Evolutionary conservation across 192 early-diverging fungal genomes (phyloP), one percentile per base, ranked within the genome.

Genomic region (Umbelopsis vinacea): DNA sequence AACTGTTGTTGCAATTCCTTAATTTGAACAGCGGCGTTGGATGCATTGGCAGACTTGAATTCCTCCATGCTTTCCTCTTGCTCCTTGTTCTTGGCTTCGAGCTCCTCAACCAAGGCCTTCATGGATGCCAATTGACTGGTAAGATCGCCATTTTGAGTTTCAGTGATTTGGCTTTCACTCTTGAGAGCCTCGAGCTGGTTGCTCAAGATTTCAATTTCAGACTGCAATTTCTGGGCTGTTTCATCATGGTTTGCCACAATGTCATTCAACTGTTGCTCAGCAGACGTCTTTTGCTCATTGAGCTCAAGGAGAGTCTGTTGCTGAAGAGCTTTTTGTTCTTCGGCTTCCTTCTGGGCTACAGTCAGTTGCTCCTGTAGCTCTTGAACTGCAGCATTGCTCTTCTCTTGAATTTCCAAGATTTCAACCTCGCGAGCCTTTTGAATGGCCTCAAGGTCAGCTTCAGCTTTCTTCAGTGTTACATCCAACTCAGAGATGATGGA

Each of bases 1-100:
- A 63, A 19, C 26, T 63, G 26, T 37, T 63, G 57, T 35, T 63
- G 57, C 17, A 63, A 35, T 37, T 63, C 57, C 26, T 63, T 63
- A 33, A 63, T 63, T 63, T 63, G 57, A 63, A 26, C 33, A 11
- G 57, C 57, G 6, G 57, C 57, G 19, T 63, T 63, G 26, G 57
- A 26, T 37, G 57, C 26, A 37, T 63, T 26, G 19, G 26, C 17
- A 37, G 57, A 6, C 57, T 37, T 63, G 29, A 63, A 37, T 63
- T 63, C 57, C 19, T 22, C 19, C 57, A 63, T 29, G 10, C 26
- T 33, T 17, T 29, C 57, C 26, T 63, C 57, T 63, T 63, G 57
- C 33, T 63, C 57, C 33, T 63, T 29, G 33, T 63, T 63, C 29
- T 63, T 63, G 1, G 12, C 5, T n/a, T 63, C 19, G 6, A 63